Evolutionary conservation across 2,329 filamentous ascomycete genomes (phyloP).

Genomic region (Apiospora koreana): DNA sequence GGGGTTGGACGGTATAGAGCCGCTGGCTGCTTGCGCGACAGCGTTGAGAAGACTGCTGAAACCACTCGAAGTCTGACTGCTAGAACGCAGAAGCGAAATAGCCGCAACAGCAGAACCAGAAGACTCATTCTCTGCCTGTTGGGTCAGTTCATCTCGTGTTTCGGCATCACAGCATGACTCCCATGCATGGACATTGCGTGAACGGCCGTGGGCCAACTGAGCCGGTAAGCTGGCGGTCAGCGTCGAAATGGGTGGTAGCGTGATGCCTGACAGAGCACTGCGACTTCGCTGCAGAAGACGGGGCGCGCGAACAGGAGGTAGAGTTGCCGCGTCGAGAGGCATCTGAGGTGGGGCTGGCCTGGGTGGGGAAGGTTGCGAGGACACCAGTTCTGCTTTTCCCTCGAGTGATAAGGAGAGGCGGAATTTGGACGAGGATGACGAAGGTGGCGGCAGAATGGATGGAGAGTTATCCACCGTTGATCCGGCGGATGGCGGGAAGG

Average conservation of each 20-base stretch:
- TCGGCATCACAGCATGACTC: conserved; percentile 87
- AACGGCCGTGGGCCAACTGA: conserved; percentile 67
- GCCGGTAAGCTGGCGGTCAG: conserved; percentile 55
- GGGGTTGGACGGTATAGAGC: conserved; percentile 53
- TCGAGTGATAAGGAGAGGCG: conserved; percentile 83
- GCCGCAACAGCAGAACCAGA: conserved; percentile 79
- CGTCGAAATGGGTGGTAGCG: conserved; percentile 56
- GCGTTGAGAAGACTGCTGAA: conserved; percentile 37
- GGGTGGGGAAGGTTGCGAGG: conserved; percentile 69
- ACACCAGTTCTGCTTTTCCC: conserved; percentile 85
- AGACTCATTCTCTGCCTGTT: conserved; percentile 78
- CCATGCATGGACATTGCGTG: conserved; percentile 86
- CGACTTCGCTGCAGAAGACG: conserved; percentile 68
- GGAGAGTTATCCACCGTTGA: conserved; percentile 40
- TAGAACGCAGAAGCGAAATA: conserved; percentile 78
- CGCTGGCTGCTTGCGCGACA: conserved; percentile 15
- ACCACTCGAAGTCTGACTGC: conserved; percentile 52
- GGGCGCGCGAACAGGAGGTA: conserved; percentile 48
- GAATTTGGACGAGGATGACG: conserved; percentile 56
- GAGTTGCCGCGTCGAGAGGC: conserved; percentile 46
- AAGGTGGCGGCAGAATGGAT: conserved; percentile 36
- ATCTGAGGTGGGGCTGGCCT: conserved; percentile 56
- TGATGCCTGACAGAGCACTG: conserved; percentile 64
- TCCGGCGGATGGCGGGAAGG: conserved; percentile 44
- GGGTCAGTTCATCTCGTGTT: conserved; percentile 73